phyloP scores from a whole-genome alignment of 1,139 yeast species.

The Geotrichum reessii region DNA sequence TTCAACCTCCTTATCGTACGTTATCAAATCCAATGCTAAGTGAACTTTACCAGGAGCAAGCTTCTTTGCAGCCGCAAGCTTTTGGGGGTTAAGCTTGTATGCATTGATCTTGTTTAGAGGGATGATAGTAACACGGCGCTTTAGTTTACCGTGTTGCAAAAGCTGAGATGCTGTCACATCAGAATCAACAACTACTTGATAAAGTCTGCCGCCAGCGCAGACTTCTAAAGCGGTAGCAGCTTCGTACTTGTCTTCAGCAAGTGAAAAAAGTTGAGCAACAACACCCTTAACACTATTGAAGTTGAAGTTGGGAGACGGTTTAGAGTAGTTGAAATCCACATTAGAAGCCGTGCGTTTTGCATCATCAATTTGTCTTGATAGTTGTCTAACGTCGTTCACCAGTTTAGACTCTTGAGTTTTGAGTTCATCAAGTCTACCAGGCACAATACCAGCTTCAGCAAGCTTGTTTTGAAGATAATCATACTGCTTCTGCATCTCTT shows the following conservation, averaged over 20 bases:
- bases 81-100: constrained; percentile 34
- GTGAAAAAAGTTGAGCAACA: constrained; percentile 75
- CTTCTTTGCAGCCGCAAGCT: constrained; percentile 50
- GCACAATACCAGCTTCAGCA: constrained; percentile 55
- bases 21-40: constrained; percentile 73
- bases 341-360: constrained; percentile 63
- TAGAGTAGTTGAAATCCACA: constrained; percentile 67
- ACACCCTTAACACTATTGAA: constrained; percentile 70
- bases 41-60: constrained; percentile 81
- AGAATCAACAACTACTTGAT: constrained; percentile 85
- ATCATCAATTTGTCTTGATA: constrained; percentile 50
- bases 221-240: constrained; percentile 84
- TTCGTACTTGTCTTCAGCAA: constrained; percentile 52
- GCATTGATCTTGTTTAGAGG: constrained; percentile 84
- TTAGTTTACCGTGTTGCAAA: constrained; percentile 69
- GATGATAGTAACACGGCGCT: constrained; percentile 81
- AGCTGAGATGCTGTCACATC: constrained; percentile 79
- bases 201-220: constrained; percentile 89
- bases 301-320: constrained; percentile 52
- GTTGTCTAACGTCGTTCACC: constrained; percentile 38
- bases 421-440: constrained; percentile 44
- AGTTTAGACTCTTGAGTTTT: constrained; percentile 37
- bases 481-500: constrained; percentile 41
- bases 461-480: constrained; percentile 44
- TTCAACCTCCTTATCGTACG: constrained; percentile 61